phyloP scores from a whole-genome alignment of 164 flowering plant genomes.

The Platanus orientalis region DNA sequence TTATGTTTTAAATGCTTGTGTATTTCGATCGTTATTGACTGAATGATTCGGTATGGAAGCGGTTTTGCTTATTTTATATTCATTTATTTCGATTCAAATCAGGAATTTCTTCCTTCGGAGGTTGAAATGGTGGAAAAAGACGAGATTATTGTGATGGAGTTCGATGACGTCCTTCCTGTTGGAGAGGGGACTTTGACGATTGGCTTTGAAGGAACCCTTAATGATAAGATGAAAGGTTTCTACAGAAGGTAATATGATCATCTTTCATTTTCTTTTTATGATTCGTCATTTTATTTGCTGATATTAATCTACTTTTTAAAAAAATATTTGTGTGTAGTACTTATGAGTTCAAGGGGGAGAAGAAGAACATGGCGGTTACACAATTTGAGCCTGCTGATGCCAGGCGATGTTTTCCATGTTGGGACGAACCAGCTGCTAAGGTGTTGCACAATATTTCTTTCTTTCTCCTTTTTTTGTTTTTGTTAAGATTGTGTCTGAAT shows the following conservation, averaged over 20 bases:
- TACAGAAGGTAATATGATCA: slow-evolving; percentile 59
- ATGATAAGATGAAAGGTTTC: slow-evolving; percentile 92
- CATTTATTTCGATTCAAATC: neutral
- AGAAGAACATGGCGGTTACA: slow-evolving; percentile 95
- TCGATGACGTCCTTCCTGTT: slow-evolving; percentile 27
- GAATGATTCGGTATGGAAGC: neutral
- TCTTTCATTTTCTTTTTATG: neutral
- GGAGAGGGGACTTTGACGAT: slow-evolving; percentile 39
- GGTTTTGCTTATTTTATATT: neutral
- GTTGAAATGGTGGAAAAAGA: slow-evolving; percentile 43
- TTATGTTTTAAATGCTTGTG: neutral
- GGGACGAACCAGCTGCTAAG: slow-evolving; percentile 99
- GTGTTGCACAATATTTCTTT: slow-evolving; percentile 26
- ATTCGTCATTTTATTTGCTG: neutral
- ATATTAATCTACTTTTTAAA: too few relatives aligned
- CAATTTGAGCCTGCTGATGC: slow-evolving; percentile 98
- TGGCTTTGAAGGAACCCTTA: slow-evolving; percentile 60
- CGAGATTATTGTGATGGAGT: slow-evolving; percentile 52
- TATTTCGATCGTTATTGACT: too few relatives aligned
- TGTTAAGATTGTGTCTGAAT: too few relatives aligned
- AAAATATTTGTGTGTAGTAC: slow-evolving; percentile 36
- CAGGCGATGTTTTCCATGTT: slow-evolving; percentile 94
- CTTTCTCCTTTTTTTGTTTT: too few relatives aligned
- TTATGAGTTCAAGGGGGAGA: slow-evolving; percentile 76
- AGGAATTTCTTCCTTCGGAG: slow-evolving; percentile 32